phyloP scores from a whole-genome alignment of 768 basidiomycete species.

The Calocybe indica region DNA sequence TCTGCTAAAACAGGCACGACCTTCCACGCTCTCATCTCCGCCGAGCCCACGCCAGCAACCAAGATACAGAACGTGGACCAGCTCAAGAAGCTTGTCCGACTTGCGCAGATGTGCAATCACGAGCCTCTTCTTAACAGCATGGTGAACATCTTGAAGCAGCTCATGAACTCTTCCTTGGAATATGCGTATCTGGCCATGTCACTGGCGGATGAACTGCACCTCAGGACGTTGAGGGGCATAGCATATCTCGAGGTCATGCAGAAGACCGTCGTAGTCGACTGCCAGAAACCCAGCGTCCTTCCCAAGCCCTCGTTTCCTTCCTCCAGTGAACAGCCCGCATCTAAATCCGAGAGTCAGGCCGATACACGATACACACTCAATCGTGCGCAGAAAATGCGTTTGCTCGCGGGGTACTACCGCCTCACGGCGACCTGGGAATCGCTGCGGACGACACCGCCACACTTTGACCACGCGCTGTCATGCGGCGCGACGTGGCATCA shows the following conservation, averaged over 20 bases:
- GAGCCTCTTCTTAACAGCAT: slow-evolving; percentile 53
- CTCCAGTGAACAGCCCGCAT: background rate
- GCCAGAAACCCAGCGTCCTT: background rate
- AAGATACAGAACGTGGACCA: slow-evolving; percentile 34
- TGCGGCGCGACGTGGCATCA: slow-evolving; percentile 71
- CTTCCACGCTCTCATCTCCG: slow-evolving; percentile 5
- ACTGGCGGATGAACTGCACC: slow-evolving; percentile 63
- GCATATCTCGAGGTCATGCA: slow-evolving; percentile 76
- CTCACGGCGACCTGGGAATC: slow-evolving; percentile 63
- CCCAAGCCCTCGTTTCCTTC: background rate
- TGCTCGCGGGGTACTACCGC: slow-evolving; percentile 66
- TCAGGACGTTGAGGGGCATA: slow-evolving; percentile 52
- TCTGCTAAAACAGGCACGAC: slow-evolving; percentile 25
- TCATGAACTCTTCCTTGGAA: slow-evolving; percentile 57
- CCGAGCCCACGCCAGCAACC: slow-evolving; percentile 8
- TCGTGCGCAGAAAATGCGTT: slow-evolving; percentile 53
- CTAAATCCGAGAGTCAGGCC: slow-evolving; percentile 21
- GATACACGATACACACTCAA: slow-evolving; percentile 43
- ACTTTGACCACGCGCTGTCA: slow-evolving; percentile 58
- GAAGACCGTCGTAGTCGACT: slow-evolving; percentile 39
- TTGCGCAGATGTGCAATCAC: slow-evolving; percentile 66
- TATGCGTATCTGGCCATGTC: slow-evolving; percentile 72
- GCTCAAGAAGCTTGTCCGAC: slow-evolving; percentile 54
- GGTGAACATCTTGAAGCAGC: slow-evolving; percentile 49
- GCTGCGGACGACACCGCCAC: slow-evolving; percentile 47